Base-by-base conservation (phyloP, 2,329 filamentous ascomycete genomes). In the Aureobasidium uvarum region DNA sequence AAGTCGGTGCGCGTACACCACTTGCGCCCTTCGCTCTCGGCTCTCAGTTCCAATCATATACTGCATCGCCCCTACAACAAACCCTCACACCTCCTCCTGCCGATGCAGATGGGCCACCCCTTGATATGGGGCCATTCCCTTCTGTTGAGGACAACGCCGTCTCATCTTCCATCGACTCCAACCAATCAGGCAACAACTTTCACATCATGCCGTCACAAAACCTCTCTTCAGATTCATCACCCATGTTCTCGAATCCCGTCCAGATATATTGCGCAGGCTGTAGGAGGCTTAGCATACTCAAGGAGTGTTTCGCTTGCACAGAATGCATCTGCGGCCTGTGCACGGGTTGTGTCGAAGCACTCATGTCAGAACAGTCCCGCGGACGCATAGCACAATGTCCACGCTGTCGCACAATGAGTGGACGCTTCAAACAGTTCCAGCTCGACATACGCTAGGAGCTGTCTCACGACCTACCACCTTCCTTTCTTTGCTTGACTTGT, bases 291-390 rank as follows among this genome's bases (percentile, higher is more conserved):
- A 93, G 89, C 60, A 80, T 88, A 13, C 80, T 98, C 31, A 89
- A 87, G 72, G 90, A 94, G 72, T 95, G 91, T 39, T 97, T 92
- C 74, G 94, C 94, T 25, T 98, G 94, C 76, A 96, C 93, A 1
- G 93, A 97, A 77, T 98, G 95, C 76, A 96, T 98, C 69, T 96
- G 92, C 75, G 94, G 93, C 18, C 84, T 98, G 58, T 98, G 95
- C 77, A 86, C 89, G 69, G 87, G 92, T 66, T 98, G 94, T 72
- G 92, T 97, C 66, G 89, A 92, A 72, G 86, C 91, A 39, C 81
- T 94, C 64, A 87, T 91, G 77, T 85, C 85, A 70, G 89, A 92
- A 74, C 89, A 92, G 74, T 87, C 74, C 38, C 74, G 89, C 59
- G 89, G 89, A 14, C 80, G 89, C 68, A 85, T 89, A 72, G 90